Evolutionary conservation across 768 basidiomycete species (phyloP), one percentile per base, ranked within the genome.

Genomic region (Boletus vinaceobasis): DNA sequence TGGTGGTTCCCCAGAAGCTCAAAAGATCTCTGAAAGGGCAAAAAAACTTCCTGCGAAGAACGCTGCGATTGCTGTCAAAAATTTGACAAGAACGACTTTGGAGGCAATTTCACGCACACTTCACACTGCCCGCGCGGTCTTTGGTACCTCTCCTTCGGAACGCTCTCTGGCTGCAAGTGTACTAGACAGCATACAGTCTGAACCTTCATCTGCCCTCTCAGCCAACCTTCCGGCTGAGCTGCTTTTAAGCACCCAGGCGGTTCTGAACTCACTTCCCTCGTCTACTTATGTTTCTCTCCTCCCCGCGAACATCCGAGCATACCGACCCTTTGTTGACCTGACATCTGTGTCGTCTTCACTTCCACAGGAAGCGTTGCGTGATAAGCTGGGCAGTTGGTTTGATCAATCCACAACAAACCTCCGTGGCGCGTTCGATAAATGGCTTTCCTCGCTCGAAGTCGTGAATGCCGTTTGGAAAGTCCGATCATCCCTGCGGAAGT

Each of bases 291-390:
- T 94, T 57, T 80, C 85, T 15, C 79, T 91, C 50, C 79, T 98
- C 0, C 92, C 93, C 0, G 64, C 76, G 1, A 79, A 75, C 55
- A 79, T 98, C 56, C 80, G 79, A 59, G 78, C 81, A 5, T 97
- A 94, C 70, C 90, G 86, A 62, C 94, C 94, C 9, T 95, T 90
- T 68, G 81, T 96, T 56, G 87, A 93, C 62, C 72, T 86, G 7
- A 73, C 77, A 9, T 84, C 89, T 1, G 68, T 82, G 0, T 81
- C 83, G 4, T 77, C 84, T 17, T 74, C 75, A 3, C 69, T 86
- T 23, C 68, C 80, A 4, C 75, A 74, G 42, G 60, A 69, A 1
- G 66, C 74, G 26, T 71, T 88, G 45, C 58, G 67, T 19, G 66
- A 74, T 17, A 82, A 78, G 52, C 68, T 92, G 13, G 66, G 74